These are phyloP conservation scores for Elaeis oleifera DNA, from an alignment of 202 grass and related monocot genomes.

Conservation along the genomic window DNA sequence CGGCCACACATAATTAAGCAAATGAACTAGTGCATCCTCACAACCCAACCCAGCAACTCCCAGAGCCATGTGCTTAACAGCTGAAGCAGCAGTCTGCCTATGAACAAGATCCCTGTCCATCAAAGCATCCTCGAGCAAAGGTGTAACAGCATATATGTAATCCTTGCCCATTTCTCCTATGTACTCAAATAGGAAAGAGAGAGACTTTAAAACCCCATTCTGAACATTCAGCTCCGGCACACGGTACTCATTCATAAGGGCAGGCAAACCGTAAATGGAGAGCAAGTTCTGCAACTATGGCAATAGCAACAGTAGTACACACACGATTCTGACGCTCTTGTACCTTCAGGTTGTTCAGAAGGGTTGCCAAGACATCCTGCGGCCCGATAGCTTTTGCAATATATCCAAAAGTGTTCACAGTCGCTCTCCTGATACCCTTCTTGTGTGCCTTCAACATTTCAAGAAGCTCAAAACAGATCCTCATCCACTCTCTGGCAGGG, in stretches of 20 bases:
- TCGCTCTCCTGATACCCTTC: constrained; percentile 90
- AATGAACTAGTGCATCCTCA: constrained; percentile 94
- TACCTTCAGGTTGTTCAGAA: constrained; percentile 92
- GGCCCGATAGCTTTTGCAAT: constrained; percentile 95
- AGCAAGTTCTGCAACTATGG: constrained; percentile 97
- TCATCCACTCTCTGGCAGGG: constrained; percentile 98
- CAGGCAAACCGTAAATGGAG: constrained; percentile 82
- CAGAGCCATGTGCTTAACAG: constrained; percentile 92
- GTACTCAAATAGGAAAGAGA: constrained; percentile 93
- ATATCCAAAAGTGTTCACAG: constrained; percentile 98
- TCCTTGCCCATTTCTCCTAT: constrained; percentile 99
- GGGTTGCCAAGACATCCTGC: constrained; percentile 85
- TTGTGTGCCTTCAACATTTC: constrained; percentile 99
- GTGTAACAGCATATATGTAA: constrained; percentile 94
- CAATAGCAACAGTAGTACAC: constrained; percentile 95
- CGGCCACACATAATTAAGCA: constrained; percentile 89
- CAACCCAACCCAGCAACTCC: constrained; percentile 88
- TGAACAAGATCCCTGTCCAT: constrained; percentile 97
- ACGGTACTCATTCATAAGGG: constrained; percentile 93
- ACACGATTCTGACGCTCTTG: constrained; percentile 96
- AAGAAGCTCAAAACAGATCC: constrained; percentile 95
- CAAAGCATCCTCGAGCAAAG: constrained; percentile 90
- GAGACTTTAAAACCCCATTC: constrained; percentile 95
- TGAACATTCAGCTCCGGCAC: constrained; percentile 93
- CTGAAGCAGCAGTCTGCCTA: constrained; percentile 86